Evolutionary conservation across 495 filamentous ascomycete genomes (phyloP), one percentile per base, ranked within the genome.

Genomic region (Penicillium bovifimosum): DNA sequence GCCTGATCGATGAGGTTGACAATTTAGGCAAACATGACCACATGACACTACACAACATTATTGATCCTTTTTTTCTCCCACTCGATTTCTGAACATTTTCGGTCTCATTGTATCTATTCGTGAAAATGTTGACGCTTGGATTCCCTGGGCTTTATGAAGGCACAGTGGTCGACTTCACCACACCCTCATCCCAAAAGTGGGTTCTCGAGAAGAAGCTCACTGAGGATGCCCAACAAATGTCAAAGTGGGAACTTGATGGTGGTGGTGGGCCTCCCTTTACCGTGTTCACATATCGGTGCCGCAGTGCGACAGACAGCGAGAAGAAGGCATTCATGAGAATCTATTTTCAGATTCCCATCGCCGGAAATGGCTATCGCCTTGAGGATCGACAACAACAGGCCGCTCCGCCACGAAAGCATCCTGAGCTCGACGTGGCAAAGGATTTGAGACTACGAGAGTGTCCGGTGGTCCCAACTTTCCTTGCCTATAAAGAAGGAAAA

Each of bases 251-350:
- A 39, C 17, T 39, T 39, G 36, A 39, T 8, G 5, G 9, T 7
- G 36, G 36, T 13, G 36, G 16, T 39, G 36, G 36, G 11, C 36
- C 36, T 20, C 11, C 36, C 17, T 39, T 39, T 9, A 17, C 36
- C 17, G 36, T 39, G 36, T 39, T 4, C 7, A 39, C 20, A 9
- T 39, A 39, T 9, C 16, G 20, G 17, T 39, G 36, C 36, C 11
- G 20, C 17, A 39, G 36, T 39, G 17, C 36, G 36, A 39, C 36
- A 39, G 17, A 39, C 9, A 39, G 17, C 11, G 20, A 9, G 17
- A 18, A 45, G 32, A 36, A 45, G 34, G 41, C 50, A 24, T 52
- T 52, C 7, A 52, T 52, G 50, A 41, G 50, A 26, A 38, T 52
- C 24, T 44, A 52, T 18, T n/a, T 45, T 9, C 41, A 43, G 27